Base-by-base conservation (phyloP, 495 filamentous ascomycete genomes). In the Aspergillus conjunctus region DNA sequence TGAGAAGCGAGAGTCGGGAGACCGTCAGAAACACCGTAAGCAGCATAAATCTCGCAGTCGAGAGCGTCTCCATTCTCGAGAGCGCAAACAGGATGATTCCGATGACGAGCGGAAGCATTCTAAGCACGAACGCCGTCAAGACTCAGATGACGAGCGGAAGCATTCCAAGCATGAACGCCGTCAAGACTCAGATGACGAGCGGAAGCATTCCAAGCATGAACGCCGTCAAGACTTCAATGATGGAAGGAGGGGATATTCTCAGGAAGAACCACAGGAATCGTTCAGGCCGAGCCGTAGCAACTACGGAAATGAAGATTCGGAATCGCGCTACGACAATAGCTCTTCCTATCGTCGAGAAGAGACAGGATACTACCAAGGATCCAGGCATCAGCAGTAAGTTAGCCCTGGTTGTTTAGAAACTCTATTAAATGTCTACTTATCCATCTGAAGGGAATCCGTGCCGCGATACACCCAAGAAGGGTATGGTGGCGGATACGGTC, bases 271-370 rank as follows among this genome's bases (percentile, higher is more conserved):
- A n/a, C n/a, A 53, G 39, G 52, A 56, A n/a, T 48, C 22, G 9
- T 64, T 52, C 39, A 56, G 26, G n/a, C 64, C 56, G 37, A 57
- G 58, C n/a, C 64, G 62, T 57, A 62, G 63, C 34, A 64, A 66
- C 11, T 68, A 58, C 57, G 50, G 55, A 12, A 17, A 49, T 34
- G 55, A 61, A 21, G 30, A 65, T 18, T 32, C 39, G 8, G 33
- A 61, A 14, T 41, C 39, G 6, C 59, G 20, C 43, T 58, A 61
- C 59, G 50, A 45, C n/a, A 58, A 26, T 30, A 33, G 48, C 18
- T 56, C 51, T n/a, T 53, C 54, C 7, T 59, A 61, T 31, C 22
- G 46, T 44, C 48, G 44, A 11, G 45, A 37, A 30, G 17, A 33
- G 7, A 52, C 26, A 26, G 26, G 10, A 53, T 33, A 37, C 18